These are phyloP conservation scores for Triticum turgidum DNA, from an alignment of 176 grass and related monocot genomes.

Conservation along the genomic window DNA sequence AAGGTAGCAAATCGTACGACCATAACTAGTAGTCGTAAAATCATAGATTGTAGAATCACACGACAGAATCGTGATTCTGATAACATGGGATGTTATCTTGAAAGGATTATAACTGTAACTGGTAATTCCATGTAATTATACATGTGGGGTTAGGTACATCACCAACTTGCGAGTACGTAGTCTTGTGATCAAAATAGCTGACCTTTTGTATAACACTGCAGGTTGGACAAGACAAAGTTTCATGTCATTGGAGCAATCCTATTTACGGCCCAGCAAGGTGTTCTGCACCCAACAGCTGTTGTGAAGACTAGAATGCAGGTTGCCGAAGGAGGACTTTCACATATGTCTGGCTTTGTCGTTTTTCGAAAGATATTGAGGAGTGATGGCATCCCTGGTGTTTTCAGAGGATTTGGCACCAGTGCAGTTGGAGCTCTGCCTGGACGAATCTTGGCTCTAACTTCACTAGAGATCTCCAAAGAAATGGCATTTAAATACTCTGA, in stretches of 20 bases:
- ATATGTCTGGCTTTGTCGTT: constrained; percentile 68
- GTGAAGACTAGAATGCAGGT: constrained; percentile 98
- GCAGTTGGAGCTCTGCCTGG: constrained; percentile 86
- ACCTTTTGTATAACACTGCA: constrained; percentile 27
- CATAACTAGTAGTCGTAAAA: neutral
- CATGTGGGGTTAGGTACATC: neutral
- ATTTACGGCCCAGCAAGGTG: constrained; percentile 83
- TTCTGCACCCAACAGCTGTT: constrained; percentile 80
- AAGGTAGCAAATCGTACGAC: neutral
- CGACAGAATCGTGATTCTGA: neutral
- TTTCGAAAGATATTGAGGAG: constrained; percentile 77
- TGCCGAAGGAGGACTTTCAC: constrained; percentile 55
- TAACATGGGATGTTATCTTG: neutral
- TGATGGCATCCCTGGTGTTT: constrained; percentile 74
- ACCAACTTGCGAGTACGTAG: neutral
- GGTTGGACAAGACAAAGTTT: constrained; percentile 93
- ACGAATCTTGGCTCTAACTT: constrained; percentile 76
- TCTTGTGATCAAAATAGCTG: constrained; percentile 3
- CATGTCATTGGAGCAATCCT: constrained; percentile 84
- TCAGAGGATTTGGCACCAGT: constrained; percentile 89
- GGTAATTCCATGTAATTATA: neutral
- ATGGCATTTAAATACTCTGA: constrained; percentile 73
- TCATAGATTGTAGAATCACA: neutral
- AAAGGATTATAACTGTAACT: neutral
- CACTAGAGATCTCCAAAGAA: constrained; percentile 88